These are phyloP conservation scores for Colletotrichum lentis DNA, from an alignment of 2,329 filamentous ascomycete species.

Conservation along the genomic window DNA sequence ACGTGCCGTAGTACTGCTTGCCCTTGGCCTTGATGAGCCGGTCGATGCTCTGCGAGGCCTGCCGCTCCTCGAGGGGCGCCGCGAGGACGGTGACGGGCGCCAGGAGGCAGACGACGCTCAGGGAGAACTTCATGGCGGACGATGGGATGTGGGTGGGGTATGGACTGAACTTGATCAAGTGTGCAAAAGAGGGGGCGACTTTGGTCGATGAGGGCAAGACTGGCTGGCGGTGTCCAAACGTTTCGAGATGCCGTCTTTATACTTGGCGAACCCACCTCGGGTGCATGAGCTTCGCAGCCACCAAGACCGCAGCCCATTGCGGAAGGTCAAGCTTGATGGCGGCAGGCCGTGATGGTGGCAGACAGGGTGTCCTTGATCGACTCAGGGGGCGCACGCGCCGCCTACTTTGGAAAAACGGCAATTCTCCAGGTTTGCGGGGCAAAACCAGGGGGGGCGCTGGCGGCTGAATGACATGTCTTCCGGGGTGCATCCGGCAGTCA, in stretches of 20 bases:
- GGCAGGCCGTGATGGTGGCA: neutral
- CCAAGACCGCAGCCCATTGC: neutral
- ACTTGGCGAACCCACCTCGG: neutral
- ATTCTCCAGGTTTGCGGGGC: neutral
- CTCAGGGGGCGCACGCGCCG: neutral
- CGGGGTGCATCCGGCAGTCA: neutral
- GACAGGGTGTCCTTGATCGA: neutral
- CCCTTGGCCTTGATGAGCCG: conserved; percentile 66
- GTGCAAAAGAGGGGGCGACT: neutral
- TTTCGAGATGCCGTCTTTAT: neutral
- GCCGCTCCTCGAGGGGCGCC: conserved; percentile 48
- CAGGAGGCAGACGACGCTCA: conserved; percentile 47
- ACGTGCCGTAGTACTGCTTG: conserved; percentile 71
- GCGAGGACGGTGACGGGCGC: conserved; percentile 50
- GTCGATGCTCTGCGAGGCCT: conserved; percentile 60
- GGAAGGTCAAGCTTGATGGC: conserved; percentile 1
- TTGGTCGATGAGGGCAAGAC: neutral
- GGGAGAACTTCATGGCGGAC: conserved; percentile 40
- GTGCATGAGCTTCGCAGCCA: neutral
- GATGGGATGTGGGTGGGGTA: neutral
- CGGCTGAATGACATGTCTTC: conserved; percentile 8
- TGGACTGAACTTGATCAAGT: neutral
- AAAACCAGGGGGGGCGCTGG: neutral
- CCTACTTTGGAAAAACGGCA: neutral
- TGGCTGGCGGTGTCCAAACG: neutral